Base-by-base conservation (phyloP, 208 protist genomes). In the Leishmania amazonensis region DNA sequence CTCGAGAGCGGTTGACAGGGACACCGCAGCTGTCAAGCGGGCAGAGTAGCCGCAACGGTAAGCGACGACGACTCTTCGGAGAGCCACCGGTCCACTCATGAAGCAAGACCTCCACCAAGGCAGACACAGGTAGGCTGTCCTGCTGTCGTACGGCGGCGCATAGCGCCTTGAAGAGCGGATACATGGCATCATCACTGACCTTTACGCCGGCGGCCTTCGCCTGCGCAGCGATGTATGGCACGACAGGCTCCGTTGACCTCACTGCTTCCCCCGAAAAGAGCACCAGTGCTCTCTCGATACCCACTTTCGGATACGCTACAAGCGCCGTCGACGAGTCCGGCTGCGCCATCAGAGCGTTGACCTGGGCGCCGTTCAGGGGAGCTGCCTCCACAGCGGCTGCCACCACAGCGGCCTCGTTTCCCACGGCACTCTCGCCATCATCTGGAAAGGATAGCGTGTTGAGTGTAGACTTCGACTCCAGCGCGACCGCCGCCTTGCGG, bases 21-120 rank as follows among this genome's bases (percentile, higher is more conserved):
- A 97, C 87, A 73, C 93, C 93, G 78, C 94, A 97, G 86, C 83
- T 84, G 81, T 97, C 94, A 17, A 97, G 70, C 2, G 89, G 60
- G 79, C 49, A 83, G 73, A 85, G 49, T 0, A 87, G 78, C 40
- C 90, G 79, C 19, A 53, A 45, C 53, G 81, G 65, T 15, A 85
- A 67, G 17, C 53, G 74, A 31, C 68, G 65, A 68, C 89, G 86
- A 13, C 87, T 83, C 83, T 93, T 95, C 42, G 82, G 77, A 31
- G 89, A 75, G 5, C 67, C 72, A 0, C 72, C n/a, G 6, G 62
- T 53, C 82, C 82, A 85, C 74, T 85, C 82, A n/a, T 85, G 73
- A 4, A 80, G 71, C 15, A 85, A 28, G 28, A 85, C 60, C 62
- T 85, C 82, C 72, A 85, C 78, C 72, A 85, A 65, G 15, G 78